These are phyloP conservation scores for Tieghemostelium lacteum DNA, from an alignment of 78 protist species.

Conservation along the genomic window DNA sequence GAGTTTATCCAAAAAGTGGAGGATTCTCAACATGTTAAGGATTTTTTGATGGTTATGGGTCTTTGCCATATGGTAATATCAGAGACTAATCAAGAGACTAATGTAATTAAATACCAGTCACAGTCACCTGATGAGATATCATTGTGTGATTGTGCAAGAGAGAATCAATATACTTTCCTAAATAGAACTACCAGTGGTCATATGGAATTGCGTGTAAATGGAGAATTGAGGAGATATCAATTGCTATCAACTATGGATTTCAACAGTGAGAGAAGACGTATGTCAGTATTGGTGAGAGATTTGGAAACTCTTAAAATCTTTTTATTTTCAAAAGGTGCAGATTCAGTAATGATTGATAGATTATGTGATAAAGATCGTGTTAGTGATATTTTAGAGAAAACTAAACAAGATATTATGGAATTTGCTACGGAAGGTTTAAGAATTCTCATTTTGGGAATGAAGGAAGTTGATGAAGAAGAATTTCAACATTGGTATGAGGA, in stretches of 20 bases:
- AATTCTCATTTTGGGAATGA: constrained; percentile 85
- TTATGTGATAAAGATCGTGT: background rate
- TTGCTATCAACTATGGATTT: constrained; percentile 77
- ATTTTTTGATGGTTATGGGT: constrained; percentile 19
- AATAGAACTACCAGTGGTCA: background rate
- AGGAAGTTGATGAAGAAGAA: constrained; percentile 59
- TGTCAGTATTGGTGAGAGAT: constrained; percentile 59
- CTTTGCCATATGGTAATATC: constrained; percentile 6
- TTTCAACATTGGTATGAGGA: constrained; percentile 33
- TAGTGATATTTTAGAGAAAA: background rate
- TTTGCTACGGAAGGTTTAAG: constrained; percentile 88
- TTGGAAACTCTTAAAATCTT: background rate
- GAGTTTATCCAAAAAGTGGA: background rate
- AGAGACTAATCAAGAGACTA: background rate
- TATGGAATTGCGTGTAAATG: constrained; percentile 28
- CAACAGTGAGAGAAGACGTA: constrained; percentile 66
- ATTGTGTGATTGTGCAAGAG: constrained; percentile 82
- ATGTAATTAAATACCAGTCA: constrained; percentile 24
- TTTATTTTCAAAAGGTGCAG: constrained; percentile 77
- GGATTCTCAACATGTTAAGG: background rate
- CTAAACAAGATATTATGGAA: constrained; percentile 19
- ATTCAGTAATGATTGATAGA: constrained; percentile 38
- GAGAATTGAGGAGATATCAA: constrained; percentile 16
- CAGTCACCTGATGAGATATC: constrained; percentile 90
- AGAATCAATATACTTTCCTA: background rate